Evolutionary conservation across 192 early-diverging fungal genomes (phyloP).

Genomic region (Irineochytrium annulatum): DNA sequence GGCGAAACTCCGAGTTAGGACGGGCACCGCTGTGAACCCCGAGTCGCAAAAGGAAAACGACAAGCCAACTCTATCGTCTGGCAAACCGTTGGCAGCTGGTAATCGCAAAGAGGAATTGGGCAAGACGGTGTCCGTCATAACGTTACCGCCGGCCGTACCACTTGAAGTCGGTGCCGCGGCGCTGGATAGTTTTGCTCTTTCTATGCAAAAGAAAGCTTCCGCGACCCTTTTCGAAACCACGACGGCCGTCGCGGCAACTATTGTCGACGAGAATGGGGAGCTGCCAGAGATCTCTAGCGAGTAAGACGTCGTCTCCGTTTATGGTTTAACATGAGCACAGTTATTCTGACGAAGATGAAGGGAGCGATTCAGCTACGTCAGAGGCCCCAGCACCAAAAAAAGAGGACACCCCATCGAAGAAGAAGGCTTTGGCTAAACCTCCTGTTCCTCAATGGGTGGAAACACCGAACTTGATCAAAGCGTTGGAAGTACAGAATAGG

Average conservation of each 20-base stretch:
- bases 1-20: no score
- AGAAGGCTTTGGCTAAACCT: conserved; percentile 2
- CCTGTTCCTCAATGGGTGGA: conserved; percentile 21
- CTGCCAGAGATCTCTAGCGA: conserved; percentile 26
- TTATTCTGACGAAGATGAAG: conserved; percentile 23
- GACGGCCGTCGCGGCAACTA: conserved; percentile 21
- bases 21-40: no score
- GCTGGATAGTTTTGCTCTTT: no score
- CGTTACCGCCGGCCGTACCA: neutral
- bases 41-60: no score
- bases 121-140: neutral
- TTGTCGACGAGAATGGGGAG: conserved; percentile 32
- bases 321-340: conserved; percentile 11
- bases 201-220: no score
- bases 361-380: conserved; percentile 1
- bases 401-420: neutral
- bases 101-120: neutral
- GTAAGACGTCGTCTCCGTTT: conserved; percentile 8
- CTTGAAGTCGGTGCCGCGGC: no score
- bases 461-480: conserved; percentile 24
- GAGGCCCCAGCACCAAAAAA: conserved; percentile 5
- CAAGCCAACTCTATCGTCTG: no score
- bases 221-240: neutral
- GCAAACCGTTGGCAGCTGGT: neutral
- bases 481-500: conserved; percentile 9